Percentiles rank a stretch among this genome's conserved stretches.
Conservation (phyloP, 2,329 filamentous ascomycete species). For the Scleromitrula shiraiana region DNA sequence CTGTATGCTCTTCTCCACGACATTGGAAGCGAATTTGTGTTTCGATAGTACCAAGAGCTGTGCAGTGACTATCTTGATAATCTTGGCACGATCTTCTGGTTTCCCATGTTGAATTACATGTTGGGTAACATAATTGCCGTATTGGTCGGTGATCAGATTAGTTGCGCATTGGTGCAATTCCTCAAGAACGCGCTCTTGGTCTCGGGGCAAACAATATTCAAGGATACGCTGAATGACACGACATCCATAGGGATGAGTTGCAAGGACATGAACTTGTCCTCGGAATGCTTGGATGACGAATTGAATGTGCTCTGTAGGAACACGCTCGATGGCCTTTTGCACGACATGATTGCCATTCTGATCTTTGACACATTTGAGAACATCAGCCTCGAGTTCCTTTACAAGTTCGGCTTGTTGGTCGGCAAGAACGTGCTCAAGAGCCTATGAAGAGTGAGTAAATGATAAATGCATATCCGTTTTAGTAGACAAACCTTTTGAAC, state of each 20-base stretch:
- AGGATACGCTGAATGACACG: slow-evolving; percentile 89
- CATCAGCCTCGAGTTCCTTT: slow-evolving; percentile 69
- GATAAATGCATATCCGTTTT: neutral
- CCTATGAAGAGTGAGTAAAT: slow-evolving; percentile 39
- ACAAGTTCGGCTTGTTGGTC: slow-evolving; percentile 83
- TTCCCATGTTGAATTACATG: slow-evolving; percentile 78
- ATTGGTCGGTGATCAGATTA: slow-evolving; percentile 75
- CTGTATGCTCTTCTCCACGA: slow-evolving; percentile 87
- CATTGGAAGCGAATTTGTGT: slow-evolving; percentile 95
- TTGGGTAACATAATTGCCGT: slow-evolving; percentile 93
- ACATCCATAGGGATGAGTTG: slow-evolving; percentile 79
- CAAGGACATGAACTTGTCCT: slow-evolving; percentile 64
- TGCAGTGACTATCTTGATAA: slow-evolving; percentile 65
- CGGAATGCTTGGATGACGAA: slow-evolving; percentile 79
- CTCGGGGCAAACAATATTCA: slow-evolving; percentile 67
- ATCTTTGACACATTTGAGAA: slow-evolving; percentile 72
- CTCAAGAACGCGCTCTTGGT: slow-evolving; percentile 63
- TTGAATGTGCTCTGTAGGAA: slow-evolving; percentile 69
- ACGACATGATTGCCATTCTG: slow-evolving; percentile 95
- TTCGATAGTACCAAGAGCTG: slow-evolving; percentile 72
- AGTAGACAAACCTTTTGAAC: slow-evolving; percentile 71
- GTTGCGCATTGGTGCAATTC: slow-evolving; percentile 70
- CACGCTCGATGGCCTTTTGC: slow-evolving; percentile 81
- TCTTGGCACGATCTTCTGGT: slow-evolving; percentile 60
- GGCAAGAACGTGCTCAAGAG: slow-evolving; percentile 81